Base-by-base conservation (phyloP, 2,329 filamentous ascomycete species). In the Calonectria naviculata region DNA sequence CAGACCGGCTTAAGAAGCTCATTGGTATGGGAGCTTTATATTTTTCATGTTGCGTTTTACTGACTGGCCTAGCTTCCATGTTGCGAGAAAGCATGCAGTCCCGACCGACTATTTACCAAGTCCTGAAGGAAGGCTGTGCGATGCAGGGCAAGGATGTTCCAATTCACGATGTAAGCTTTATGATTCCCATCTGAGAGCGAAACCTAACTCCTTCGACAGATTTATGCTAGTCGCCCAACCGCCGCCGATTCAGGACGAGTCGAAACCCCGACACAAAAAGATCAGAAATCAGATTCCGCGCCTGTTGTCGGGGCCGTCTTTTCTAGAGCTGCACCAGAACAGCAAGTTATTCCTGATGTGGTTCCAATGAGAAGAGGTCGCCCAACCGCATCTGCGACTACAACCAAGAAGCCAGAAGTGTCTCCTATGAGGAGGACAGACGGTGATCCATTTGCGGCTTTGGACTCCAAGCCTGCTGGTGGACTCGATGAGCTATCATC, bases 101-200 rank as follows among this genome's bases (percentile, higher is more conserved):
- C 62, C 90, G 97, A 73, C 97, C 97, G 5, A 98, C 96, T 80
- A 97, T 99, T 72, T 99, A 98, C 80, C 93, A 98, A 82, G 95
- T 97, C 5, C 87, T 99, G 36, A 91, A 92, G 73, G 95, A 98
- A 84, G 91, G 93, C 34, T 98, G 95, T 83, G 87, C 89, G 41
- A 97, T 99, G 94, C 93, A 97, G 81, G 94, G 95, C 67, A 93
- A 93, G 71, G 92, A 95, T 74, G 89, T 95, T 12, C 95, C 95
- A 0, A 93, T 99, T 77, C 93, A 94, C 85, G 95, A 99, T 85
- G 95, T 97, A 86, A 81, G 93, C 83, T 65, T 38, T 38, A 41
- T 15, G 28, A 54, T n/a, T 24, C 12, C 26, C 28, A 36, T 15
- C 1, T 10, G 36, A 19, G 10, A 0, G 17, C 15, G 28, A 17